A percentile compares a stretch with the other conserved stretches of the same genome.
Conservation (phyloP, 208 protist species). For the Wallacemonas sp. region DNA sequence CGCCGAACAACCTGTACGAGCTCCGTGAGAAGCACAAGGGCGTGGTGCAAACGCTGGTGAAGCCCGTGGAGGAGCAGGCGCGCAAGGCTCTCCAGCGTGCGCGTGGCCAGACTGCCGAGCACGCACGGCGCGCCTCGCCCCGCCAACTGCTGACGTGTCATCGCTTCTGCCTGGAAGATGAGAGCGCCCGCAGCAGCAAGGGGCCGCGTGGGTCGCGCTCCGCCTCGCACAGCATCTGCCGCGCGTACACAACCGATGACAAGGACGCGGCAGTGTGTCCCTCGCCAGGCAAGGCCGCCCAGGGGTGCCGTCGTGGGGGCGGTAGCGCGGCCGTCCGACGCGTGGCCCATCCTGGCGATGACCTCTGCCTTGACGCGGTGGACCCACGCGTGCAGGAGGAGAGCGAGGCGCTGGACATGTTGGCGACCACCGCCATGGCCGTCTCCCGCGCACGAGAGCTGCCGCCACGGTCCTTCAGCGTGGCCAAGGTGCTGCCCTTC, state of each 20-base stretch:
- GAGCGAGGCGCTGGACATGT: slow-evolving; percentile 14
- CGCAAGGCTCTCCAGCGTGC: slow-evolving; percentile 10
- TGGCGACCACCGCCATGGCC: slow-evolving; percentile 30
- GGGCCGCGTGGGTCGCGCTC: neutral
- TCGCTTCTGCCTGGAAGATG: neutral
- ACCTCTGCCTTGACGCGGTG: slow-evolving; percentile 12
- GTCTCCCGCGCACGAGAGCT: slow-evolving; percentile 33
- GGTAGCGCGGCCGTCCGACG: slow-evolving; percentile 25
- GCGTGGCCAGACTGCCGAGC: slow-evolving; percentile 12
- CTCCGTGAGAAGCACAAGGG: slow-evolving; percentile 71
- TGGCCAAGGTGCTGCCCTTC: slow-evolving; percentile 79
- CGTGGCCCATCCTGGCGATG: slow-evolving; percentile 14
- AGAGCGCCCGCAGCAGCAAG: neutral
- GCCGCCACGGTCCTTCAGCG: slow-evolving; percentile 51
- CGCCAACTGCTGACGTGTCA: slow-evolving; percentile 4
- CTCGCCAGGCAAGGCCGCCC: too few relatives aligned
- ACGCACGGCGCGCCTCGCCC: slow-evolving; percentile 14
- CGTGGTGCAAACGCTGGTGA: slow-evolving; percentile 43
- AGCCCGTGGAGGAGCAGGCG: slow-evolving; percentile 28
- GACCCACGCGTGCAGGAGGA: slow-evolving; percentile 21
- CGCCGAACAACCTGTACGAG: slow-evolving; percentile 76
- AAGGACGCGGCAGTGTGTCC: too few relatives aligned
- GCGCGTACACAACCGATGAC: neutral
- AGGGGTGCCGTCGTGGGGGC: too few relatives aligned
- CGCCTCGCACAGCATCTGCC: slow-evolving; percentile 3